These are phyloP conservation scores for Candida hispaniensis DNA, from an alignment of 805 yeast species.

Conservation along the genomic window DNA sequence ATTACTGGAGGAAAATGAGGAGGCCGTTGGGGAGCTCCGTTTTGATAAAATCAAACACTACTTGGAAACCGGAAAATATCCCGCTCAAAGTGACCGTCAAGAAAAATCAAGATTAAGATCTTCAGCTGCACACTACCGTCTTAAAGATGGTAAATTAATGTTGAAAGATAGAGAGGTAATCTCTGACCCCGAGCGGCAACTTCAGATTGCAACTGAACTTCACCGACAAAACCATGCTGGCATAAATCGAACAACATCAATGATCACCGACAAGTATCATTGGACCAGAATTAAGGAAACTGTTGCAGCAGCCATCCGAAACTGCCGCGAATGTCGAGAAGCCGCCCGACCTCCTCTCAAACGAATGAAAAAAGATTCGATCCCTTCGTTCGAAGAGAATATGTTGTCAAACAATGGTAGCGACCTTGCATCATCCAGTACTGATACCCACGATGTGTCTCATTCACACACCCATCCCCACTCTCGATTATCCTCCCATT, in stretches of 20 bases:
- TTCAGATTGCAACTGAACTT: slow-evolving; percentile 57
- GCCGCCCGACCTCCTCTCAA: slow-evolving; percentile 26
- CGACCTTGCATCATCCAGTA: too few species aligned
- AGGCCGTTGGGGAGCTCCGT: slow-evolving; percentile 35
- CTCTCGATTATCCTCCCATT: too few species aligned
- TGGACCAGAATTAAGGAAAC: slow-evolving; percentile 90
- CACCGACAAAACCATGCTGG: slow-evolving; percentile 74
- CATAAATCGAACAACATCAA: slow-evolving; percentile 74
- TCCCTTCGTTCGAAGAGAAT: too few species aligned
- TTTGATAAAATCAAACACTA: slow-evolving; percentile 72
- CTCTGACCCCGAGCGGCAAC: slow-evolving; percentile 60
- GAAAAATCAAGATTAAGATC: slow-evolving; percentile 84
- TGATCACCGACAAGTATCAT: slow-evolving; percentile 69
- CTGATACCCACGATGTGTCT: too few species aligned
- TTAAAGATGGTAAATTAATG: slow-evolving; percentile 61
- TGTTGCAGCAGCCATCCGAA: slow-evolving; percentile 64
- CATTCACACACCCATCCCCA: too few species aligned
- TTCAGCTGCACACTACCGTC: slow-evolving; percentile 60
- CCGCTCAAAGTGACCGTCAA: slow-evolving; percentile 66
- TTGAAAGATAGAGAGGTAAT: slow-evolving; percentile 78
- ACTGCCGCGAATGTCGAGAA: slow-evolving; percentile 66
- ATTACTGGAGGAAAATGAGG: slow-evolving; percentile 45
- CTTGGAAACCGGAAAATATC: slow-evolving; percentile 76
- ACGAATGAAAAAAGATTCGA: slow-evolving; percentile 22
- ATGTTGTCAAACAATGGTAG: too few species aligned